phyloP scores from a whole-genome alignment of 257 asterid species.

The Petunia axillaris region DNA sequence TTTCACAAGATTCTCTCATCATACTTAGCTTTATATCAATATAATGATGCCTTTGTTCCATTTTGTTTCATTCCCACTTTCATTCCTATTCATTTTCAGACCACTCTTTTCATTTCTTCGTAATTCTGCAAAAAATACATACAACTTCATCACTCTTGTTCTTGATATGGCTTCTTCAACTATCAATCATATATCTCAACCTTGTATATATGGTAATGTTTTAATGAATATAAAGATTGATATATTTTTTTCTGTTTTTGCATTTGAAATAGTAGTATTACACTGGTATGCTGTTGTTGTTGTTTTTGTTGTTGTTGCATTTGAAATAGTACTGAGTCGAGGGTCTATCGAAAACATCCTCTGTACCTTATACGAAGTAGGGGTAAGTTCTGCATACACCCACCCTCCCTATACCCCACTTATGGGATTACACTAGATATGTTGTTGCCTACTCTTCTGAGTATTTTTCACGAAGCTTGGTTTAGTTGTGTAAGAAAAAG shows the following conservation, averaged over 20 bases:
- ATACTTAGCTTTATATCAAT: conserved; percentile 57
- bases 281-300: no score
- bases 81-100: conserved; percentile 39
- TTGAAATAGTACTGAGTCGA: no score
- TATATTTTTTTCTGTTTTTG: background rate
- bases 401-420: no score
- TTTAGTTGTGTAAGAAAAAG: background rate
- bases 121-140: conserved; percentile 43
- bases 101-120: conserved; percentile 28
- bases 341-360: no score
- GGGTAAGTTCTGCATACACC: no score
- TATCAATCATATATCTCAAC: conserved; percentile 78
- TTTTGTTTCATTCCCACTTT: conserved; percentile 33
- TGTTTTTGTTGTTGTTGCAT: no score
- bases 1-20: conserved; percentile 45
- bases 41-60: conserved; percentile 71
- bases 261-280: conserved; percentile 22
- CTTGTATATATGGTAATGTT: conserved; percentile 74
- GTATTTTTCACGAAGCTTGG: conserved; percentile 30
- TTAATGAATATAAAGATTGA: conserved; percentile 10
- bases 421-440: no score
- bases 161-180: conserved; percentile 74
- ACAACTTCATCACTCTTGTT: conserved; percentile 28
- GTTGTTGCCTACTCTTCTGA: conserved; percentile 15
- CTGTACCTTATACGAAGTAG: no score